A percentile compares a stretch with the other conserved stretches of the same genome.
Conservation (phyloP, 2,329 filamentous ascomycete genomes). For the Akanthomyces uredinophilus region DNA sequence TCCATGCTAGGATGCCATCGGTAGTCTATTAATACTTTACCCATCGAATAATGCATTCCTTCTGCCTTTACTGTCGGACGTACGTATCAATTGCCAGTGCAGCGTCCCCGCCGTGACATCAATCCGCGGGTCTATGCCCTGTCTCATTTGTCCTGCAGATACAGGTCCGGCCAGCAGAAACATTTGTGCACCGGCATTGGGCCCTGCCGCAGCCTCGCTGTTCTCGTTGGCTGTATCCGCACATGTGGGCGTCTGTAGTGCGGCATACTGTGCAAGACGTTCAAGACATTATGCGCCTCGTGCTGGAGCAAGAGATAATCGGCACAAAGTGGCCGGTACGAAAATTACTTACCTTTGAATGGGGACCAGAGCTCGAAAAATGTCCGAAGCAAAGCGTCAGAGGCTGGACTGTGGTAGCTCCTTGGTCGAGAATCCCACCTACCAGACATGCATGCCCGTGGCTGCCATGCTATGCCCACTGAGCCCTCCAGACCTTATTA, state of each 20-base stretch:
- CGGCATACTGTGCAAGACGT: background rate
- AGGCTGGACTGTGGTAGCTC: background rate
- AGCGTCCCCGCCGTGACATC: too few species aligned
- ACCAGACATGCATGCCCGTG: background rate
- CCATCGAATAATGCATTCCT: background rate
- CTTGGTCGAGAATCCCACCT: background rate
- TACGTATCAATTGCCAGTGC: too few species aligned
- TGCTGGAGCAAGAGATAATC: background rate
- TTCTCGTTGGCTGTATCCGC: conserved; percentile 4
- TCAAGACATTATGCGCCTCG: background rate
- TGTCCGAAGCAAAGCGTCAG: background rate
- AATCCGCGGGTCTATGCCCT: background rate
- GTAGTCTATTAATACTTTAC: background rate
- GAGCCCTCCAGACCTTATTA: conserved; percentile 1
- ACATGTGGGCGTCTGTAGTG: background rate
- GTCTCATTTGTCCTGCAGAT: conserved; percentile 7
- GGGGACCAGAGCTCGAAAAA: background rate
- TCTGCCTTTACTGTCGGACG: background rate
- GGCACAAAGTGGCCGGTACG: background rate
- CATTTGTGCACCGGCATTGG: background rate
- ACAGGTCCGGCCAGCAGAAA: conserved; percentile 4
- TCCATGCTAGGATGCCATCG: background rate
- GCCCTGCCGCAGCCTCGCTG: conserved; percentile 3
- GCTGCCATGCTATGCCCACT: background rate
- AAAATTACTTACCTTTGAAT: background rate